These are phyloP conservation scores for Tilletia setariae DNA, from an alignment of 1,284 basidiomycete species.

Conservation along the genomic window DNA sequence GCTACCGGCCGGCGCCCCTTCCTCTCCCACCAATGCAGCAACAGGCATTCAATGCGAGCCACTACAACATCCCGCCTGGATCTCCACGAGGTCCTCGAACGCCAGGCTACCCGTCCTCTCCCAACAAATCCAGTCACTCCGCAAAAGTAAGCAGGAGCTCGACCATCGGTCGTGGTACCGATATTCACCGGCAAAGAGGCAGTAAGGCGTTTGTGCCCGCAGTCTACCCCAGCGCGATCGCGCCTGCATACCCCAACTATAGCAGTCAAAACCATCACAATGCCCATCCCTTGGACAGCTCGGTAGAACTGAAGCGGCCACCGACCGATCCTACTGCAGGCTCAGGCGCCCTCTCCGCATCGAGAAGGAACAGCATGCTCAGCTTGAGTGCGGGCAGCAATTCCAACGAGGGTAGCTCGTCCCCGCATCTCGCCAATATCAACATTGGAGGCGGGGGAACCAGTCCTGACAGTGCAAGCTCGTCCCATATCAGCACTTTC, in stretches of 20 bases:
- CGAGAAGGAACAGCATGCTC: slow-evolving; percentile 12
- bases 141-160: not conserved
- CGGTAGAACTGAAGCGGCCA: not conserved
- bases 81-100: slow-evolving; percentile 8
- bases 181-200: not conserved
- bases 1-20: not conserved
- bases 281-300: not conserved
- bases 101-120: not conserved
- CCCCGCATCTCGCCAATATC: not conserved
- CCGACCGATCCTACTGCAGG: not conserved
- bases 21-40: slow-evolving; percentile 1
- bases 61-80: not conserved
- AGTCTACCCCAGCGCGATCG: slow-evolving; percentile 8
- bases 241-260: slow-evolving; percentile 4
- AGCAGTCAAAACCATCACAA: not conserved
- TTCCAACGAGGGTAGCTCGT: slow-evolving; percentile 3
- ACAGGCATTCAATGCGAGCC: not conserved
- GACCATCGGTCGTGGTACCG: slow-evolving; percentile 5
- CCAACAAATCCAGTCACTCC: not conserved
- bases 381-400: slow-evolving; percentile 8
- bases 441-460: slow-evolving; percentile 6
- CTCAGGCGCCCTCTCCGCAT: not conserved
- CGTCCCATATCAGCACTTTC: slow-evolving; percentile 9
- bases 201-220: slow-evolving; percentile 3
- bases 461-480: slow-evolving; percentile 13